phyloP scores from a whole-genome alignment of 2,329 filamentous ascomycete species.

The Pseudogymnoascus sp. region DNA sequence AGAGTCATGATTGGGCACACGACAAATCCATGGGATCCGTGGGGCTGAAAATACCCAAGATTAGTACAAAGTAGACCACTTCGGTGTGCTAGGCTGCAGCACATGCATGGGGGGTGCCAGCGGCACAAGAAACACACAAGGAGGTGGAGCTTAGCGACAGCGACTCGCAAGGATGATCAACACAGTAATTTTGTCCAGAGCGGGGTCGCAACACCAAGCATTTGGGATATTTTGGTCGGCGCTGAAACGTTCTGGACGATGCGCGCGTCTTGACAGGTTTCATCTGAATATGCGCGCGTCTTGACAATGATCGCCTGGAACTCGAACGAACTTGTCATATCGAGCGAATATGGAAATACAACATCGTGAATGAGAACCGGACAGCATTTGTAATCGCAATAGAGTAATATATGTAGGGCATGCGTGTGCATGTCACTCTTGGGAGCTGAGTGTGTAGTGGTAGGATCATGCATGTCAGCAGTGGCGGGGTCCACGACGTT shows the following conservation, averaged over 20 bases:
- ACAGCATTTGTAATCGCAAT: background rate
- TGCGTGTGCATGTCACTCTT: background rate
- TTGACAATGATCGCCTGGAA: background rate
- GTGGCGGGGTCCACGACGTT: background rate
- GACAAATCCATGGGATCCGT: slow-evolving; percentile 3
- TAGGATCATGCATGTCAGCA: slow-evolving; percentile 4
- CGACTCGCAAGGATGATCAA: background rate
- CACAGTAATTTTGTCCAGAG: background rate
- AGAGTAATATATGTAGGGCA: background rate
- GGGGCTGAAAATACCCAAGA: slow-evolving; percentile 3
- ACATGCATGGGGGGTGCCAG: background rate
- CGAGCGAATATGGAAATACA: background rate
- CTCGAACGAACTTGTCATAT: background rate
- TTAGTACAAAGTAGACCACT: background rate
- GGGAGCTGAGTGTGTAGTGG: background rate
- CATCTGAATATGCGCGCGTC: background rate
- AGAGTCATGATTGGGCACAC: background rate
- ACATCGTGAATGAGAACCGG: background rate
- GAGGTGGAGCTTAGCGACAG: slow-evolving; percentile 2
- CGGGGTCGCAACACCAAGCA: background rate
- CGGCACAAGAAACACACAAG: slow-evolving; percentile 1
- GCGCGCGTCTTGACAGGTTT: slow-evolving; percentile 1
- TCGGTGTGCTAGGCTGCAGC: slow-evolving; percentile 6
- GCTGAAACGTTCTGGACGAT: background rate
- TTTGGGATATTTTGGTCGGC: background rate